Conservation (phyloP, 202 grass and related monocot genomes). For the Cymbopogon flexuosus region DNA sequence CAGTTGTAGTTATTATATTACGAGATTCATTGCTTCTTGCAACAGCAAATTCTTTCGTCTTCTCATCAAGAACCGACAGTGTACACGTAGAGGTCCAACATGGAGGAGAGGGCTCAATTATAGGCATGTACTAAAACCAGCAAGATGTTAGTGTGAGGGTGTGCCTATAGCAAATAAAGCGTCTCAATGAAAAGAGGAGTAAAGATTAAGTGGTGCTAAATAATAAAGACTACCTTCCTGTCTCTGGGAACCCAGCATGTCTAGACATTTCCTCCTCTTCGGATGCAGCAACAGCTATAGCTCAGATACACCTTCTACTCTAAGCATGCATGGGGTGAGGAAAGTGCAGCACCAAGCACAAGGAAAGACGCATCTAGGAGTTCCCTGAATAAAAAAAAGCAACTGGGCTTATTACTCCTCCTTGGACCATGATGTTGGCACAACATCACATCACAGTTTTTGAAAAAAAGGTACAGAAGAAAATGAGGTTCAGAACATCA, state of each 20-base stretch:
- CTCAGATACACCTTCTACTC: background rate
- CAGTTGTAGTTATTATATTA: too few species aligned
- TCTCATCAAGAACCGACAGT: too few species aligned
- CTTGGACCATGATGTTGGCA: background rate
- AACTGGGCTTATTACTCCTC: background rate
- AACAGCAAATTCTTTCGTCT: too few species aligned
- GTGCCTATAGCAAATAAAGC: background rate
- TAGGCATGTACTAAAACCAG: background rate
- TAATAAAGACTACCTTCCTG: constrained; percentile 8
- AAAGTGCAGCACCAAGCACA: too few species aligned
- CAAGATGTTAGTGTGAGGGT: background rate
- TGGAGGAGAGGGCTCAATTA: background rate
- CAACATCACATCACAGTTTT: background rate
- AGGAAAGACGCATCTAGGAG: constrained; percentile 11
- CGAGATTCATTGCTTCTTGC: too few species aligned
- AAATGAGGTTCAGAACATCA: too few species aligned
- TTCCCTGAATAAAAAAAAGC: constrained; percentile 17
- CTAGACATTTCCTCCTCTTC: background rate
- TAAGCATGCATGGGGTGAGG: too few species aligned
- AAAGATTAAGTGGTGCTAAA: background rate
- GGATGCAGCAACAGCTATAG: too few species aligned
- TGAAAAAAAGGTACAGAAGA: too few species aligned
- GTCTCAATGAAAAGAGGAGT: background rate
- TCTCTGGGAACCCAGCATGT: constrained; percentile 23
- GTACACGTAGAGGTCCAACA: too few species aligned